A percentile compares a stretch with the other conserved stretches of the same genome.
phyloP scores from a whole-genome alignment of 2,329 filamentous ascomycete genomes.

The Trichophyton rubrum region DNA sequence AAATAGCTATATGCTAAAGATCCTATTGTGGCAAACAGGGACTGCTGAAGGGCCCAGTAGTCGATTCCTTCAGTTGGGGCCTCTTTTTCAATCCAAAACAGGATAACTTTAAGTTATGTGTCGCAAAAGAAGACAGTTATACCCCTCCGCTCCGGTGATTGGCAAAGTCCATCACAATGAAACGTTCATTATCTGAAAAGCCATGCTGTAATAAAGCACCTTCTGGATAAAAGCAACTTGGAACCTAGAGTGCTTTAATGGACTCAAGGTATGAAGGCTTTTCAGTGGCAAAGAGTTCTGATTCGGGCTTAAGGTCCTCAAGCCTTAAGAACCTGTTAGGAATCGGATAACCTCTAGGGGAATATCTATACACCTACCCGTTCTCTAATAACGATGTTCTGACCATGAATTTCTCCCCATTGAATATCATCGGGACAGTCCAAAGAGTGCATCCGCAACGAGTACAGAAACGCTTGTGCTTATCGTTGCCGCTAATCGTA shows the following conservation, averaged over 20 bases:
- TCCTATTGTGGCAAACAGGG: no score
- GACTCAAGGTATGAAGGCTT: neutral
- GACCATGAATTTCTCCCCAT: neutral
- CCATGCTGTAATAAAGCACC: no score
- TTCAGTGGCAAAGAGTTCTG: neutral
- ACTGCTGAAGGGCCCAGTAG: no score
- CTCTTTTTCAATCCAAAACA: no score
- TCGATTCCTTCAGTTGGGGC: no score
- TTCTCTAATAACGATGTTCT: neutral
- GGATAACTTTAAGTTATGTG: no score
- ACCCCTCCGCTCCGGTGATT: neutral
- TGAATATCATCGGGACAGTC: conserved; percentile 4
- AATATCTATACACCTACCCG: neutral
- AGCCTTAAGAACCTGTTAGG: neutral
- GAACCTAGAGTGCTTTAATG: neutral
- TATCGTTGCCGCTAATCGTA: conserved; percentile 1
- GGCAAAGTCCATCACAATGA: neutral
- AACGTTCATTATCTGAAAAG: no score
- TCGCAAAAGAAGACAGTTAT: conserved; percentile 18
- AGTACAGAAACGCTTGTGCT: conserved; percentile 3
- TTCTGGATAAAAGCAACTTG: no score
- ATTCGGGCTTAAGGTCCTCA: neutral
- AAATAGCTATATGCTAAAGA: no score
- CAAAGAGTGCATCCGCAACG: conserved; percentile 8
- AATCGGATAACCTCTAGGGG: neutral